These are phyloP conservation scores for Apiotrichum brassicae DNA, from an alignment of 1,284 basidiomycete species.

Conservation along the genomic window DNA sequence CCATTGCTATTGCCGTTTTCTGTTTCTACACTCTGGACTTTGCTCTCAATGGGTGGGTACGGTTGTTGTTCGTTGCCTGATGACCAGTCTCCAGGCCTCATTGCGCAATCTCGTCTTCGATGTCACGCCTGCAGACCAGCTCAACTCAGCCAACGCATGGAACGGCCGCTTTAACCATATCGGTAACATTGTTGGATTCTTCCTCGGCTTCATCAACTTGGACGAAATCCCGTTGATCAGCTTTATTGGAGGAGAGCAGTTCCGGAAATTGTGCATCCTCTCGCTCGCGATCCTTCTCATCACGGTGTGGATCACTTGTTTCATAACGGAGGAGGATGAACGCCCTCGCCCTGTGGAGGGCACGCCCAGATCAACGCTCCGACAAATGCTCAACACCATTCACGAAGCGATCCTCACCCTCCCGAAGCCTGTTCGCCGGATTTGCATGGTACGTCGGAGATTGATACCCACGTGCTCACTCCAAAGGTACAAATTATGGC, in stretches of 20 bases:
- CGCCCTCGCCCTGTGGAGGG: conserved; percentile 49
- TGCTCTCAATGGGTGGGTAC: conserved; percentile 64
- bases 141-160: conserved; percentile 95
- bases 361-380: conserved; percentile 36
- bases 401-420: conserved; percentile 63
- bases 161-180: conserved; percentile 90
- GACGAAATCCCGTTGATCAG: conserved; percentile 65
- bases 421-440: conserved; percentile 73
- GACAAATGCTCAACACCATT: conserved; percentile 69
- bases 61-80: neutral
- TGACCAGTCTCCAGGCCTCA: conserved; percentile 73
- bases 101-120: conserved; percentile 87
- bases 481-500: conserved; percentile 48
- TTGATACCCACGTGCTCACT: neutral
- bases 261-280: conserved; percentile 89
- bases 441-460: conserved; percentile 63
- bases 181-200: conserved; percentile 89
- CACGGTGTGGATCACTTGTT: conserved; percentile 83
- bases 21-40: conserved; percentile 94
- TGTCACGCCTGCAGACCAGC: conserved; percentile 74
- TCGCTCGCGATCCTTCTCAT: conserved; percentile 68
- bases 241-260: conserved; percentile 85
- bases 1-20: conserved; percentile 79
- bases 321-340: conserved; percentile 68
- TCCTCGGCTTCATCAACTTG: conserved; percentile 84